A percentile compares a stretch with the other conserved stretches of the same genome.
phyloP scores from a whole-genome alignment of 805 yeast genomes.

The Dipodascus albidus region DNA sequence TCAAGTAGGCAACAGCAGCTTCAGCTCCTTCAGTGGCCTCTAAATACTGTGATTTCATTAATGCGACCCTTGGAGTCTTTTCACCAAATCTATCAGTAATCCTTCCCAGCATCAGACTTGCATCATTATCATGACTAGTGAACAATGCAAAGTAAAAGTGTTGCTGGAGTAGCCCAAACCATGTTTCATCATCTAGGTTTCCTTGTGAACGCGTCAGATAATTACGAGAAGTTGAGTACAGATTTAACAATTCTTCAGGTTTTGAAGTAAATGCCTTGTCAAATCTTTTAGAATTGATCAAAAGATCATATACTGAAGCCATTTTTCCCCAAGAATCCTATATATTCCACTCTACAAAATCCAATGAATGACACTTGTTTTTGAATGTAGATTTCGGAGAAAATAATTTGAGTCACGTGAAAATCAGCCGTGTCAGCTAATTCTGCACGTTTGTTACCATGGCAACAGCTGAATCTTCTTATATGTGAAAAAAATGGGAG shows the following conservation, averaged over 20 bases:
- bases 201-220: conserved; percentile 27
- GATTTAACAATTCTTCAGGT: conserved; percentile 36
- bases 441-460: background rate
- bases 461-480: background rate
- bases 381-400: too few relatives aligned
- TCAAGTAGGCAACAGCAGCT: conserved; percentile 30
- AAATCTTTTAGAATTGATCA: background rate
- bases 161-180: conserved; percentile 53
- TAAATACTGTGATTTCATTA: conserved; percentile 42
- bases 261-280: background rate
- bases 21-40: conserved; percentile 41
- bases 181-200: conserved; percentile 29
- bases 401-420: too few relatives aligned
- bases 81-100: conserved; percentile 56
- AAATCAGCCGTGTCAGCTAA: background rate
- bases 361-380: too few relatives aligned
- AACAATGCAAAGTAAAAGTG: conserved; percentile 55
- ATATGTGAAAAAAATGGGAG: background rate
- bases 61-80: conserved; percentile 42
- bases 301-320: background rate
- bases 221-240: conserved; percentile 31
- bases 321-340: background rate
- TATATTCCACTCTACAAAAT: too few relatives aligned
- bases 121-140: conserved; percentile 58
- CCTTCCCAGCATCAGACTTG: conserved; percentile 52